phyloP scores from a whole-genome alignment of 768 basidiomycete genomes.

The Amanita subjunquillea region DNA sequence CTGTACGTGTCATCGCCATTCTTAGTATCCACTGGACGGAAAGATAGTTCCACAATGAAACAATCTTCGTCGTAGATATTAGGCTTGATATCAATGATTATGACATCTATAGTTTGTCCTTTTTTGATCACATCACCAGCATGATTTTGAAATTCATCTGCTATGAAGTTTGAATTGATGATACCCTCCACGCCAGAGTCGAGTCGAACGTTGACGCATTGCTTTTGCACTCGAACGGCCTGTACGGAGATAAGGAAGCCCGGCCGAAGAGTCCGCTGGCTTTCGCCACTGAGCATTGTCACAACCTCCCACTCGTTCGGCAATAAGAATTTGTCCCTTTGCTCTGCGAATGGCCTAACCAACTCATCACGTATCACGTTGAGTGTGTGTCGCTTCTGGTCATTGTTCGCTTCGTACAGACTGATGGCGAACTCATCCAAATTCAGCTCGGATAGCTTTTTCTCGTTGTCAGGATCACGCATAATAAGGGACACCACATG shows the following conservation, averaged over 20 bases:
- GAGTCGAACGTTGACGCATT: constrained; percentile 58
- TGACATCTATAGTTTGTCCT: constrained; percentile 71
- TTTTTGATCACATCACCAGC: constrained; percentile 48
- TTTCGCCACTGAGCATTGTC: constrained; percentile 95
- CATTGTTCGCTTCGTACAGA: constrained; percentile 72
- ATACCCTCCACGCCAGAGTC: constrained; percentile 89
- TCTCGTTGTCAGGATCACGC: constrained; percentile 66
- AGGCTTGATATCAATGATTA: constrained; percentile 66
- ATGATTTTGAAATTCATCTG: constrained; percentile 32
- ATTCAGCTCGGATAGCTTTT: constrained; percentile 82
- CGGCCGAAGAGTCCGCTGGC: constrained; percentile 57
- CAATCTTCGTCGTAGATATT: constrained; percentile 42
- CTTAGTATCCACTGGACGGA: constrained; percentile 50
- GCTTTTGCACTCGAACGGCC: constrained; percentile 43
- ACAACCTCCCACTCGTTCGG: constrained; percentile 74
- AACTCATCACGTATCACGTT: constrained; percentile 85
- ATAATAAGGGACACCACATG: constrained; percentile 81
- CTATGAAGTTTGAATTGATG: constrained; percentile 51
- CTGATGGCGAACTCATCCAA: constrained; percentile 95
- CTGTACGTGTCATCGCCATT: constrained; percentile 56
- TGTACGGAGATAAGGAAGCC: constrained; percentile 78
- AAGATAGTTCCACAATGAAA: constrained; percentile 68
- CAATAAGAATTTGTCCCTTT: constrained; percentile 49
- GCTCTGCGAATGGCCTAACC: constrained; percentile 69
- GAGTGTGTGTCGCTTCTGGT: constrained; percentile 83